phyloP scores from a whole-genome alignment of 257 asterid genomes.

The Ophiorrhiza pumila region DNA sequence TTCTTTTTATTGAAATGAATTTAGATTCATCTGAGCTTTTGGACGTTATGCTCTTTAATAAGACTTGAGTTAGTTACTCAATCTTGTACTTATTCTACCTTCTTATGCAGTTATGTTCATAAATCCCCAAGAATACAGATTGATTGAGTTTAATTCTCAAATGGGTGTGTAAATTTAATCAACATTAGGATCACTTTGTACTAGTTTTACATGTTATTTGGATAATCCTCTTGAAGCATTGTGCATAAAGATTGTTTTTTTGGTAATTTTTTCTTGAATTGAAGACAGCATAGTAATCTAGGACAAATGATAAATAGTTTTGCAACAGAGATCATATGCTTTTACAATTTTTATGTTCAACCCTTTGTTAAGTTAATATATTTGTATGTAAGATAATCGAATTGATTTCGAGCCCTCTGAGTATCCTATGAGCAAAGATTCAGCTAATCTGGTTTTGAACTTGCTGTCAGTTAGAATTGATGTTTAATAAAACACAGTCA shows the following conservation, averaged over 20 bases:
- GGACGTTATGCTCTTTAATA: not conserved
- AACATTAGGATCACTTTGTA: not conserved
- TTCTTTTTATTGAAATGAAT: not conserved
- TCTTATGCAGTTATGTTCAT: no score
- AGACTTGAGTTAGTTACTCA: not conserved
- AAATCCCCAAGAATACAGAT: not conserved
- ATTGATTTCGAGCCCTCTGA: no score
- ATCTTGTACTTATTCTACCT: not conserved
- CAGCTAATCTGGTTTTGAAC: not conserved
- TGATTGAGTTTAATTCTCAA: not conserved
- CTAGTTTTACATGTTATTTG: not conserved
- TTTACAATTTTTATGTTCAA: not conserved
- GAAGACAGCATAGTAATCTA: not conserved
- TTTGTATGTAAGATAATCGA: no score
- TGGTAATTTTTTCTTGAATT: not conserved
- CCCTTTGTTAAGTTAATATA: not conserved
- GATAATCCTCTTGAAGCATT: not conserved
- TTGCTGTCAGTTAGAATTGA: not conserved
- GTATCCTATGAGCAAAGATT: no score
- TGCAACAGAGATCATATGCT: not conserved
- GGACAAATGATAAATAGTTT: not conserved
- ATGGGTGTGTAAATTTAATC: not conserved
- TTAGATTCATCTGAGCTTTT: conserved; percentile 1
- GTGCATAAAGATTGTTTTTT: not conserved
- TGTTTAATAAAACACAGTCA: no score